Evolutionary conservation across 495 filamentous ascomycete genomes (phyloP), one percentile per base, ranked within the genome.

Genomic region (Rhypophila decipiens): DNA sequence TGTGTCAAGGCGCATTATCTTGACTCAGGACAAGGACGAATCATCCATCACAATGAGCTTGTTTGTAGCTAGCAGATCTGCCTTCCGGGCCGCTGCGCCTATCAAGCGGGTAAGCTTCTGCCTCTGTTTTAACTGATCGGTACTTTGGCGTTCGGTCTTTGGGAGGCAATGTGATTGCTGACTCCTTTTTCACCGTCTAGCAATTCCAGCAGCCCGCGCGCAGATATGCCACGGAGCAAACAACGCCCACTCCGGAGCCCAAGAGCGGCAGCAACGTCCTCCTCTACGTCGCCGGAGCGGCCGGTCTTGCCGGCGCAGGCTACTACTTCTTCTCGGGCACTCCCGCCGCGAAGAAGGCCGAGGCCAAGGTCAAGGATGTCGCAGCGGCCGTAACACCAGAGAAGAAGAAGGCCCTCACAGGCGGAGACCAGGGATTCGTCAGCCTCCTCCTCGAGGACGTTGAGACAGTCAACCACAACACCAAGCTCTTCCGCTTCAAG

Each of bases 371-470:
- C 18, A 76, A 76, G 64, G 67, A 67, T n/a, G 66, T 33, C 24
- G 57, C 52, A 5, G 52, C 55, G 10, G 42, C 52, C 37, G 58
- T 21, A 21, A 45, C 42, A 50, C 43, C 51, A 27, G 50, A 56
- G 49, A 58, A 56, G 29, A 82, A 80, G 63, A 56, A 65, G 39
- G 74, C 85, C 24, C 87, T 98, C 66, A 85, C 74, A 15, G 94
- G 91, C 47, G 88, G 90, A 35, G 86, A 90, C 40, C 82, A 93
- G 67, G 90, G 88, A 57, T 95, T 86, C 67, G 66, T 95, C 35
- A 77, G 79, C 50, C 78, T 95, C 52, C 80, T 84, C 72, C 76
- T 98, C 37, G 80, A 87, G 36, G 77, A 81, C n/a, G 76, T 88
- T 52, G 84, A 88, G 69, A 58, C 64, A 12, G 64, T 95, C 68